Evolutionary conservation across 2,329 filamentous ascomycete genomes (phyloP).

Genomic region (Fusarium chaquense): DNA sequence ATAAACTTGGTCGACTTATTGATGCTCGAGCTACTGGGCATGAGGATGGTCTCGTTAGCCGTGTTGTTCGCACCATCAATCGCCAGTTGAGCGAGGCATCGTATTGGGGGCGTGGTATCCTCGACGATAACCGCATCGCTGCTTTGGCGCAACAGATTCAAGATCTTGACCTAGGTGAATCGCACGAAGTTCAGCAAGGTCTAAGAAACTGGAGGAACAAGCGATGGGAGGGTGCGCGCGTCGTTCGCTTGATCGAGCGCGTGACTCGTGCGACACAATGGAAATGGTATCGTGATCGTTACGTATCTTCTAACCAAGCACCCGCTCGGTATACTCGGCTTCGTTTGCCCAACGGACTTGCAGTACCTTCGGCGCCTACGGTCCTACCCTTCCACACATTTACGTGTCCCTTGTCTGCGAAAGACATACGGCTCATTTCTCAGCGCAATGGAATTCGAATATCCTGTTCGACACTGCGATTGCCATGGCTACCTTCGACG

Average conservation of each 20-base stretch:
- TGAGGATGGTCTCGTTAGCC: constrained; percentile 85
- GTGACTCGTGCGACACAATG: constrained; percentile 81
- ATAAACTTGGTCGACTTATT: constrained; percentile 82
- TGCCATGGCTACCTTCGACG: constrained; percentile 84
- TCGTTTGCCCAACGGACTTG: constrained; percentile 76
- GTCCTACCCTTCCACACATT: constrained; percentile 98
- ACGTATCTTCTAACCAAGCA: constrained; percentile 71
- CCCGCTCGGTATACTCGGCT: constrained; percentile 74
- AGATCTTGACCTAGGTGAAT: constrained; percentile 53
- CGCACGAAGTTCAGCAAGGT: constrained; percentile 55
- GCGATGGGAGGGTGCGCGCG: constrained; percentile 88
- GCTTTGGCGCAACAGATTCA: constrained; percentile 63
- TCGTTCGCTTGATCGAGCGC: constrained; percentile 87
- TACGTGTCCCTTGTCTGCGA: constrained; percentile 90
- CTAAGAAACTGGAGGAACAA: constrained; percentile 74
- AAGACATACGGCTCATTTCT: constrained; percentile 92
- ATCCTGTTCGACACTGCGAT: constrained; percentile 86
- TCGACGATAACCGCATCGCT: constrained; percentile 68
- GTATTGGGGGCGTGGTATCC: constrained; percentile 81
- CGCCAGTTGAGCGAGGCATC: constrained; percentile 90
- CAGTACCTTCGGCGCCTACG: constrained; percentile 88
- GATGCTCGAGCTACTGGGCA: constrained; percentile 74
- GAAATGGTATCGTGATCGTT: constrained; percentile 88
- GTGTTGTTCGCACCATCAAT: constrained; percentile 89
- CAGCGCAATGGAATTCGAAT: constrained; percentile 95